These are phyloP conservation scores for Thalassiosira livingstoniorum DNA, from an alignment of 352 stramenopile genomes.

Conservation along the genomic window DNA sequence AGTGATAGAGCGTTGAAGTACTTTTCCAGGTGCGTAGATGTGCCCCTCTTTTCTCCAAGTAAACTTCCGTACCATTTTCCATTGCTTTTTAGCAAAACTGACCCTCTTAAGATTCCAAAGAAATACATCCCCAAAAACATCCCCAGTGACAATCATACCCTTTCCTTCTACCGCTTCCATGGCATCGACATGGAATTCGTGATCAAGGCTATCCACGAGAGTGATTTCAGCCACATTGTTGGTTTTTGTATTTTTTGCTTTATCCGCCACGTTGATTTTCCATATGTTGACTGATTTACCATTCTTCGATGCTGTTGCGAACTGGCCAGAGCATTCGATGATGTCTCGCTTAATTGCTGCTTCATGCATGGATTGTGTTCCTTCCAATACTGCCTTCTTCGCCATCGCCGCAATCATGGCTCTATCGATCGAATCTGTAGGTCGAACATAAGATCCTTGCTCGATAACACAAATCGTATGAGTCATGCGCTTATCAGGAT, in stretches of 20 bases:
- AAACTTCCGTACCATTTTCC: conserved; percentile 40
- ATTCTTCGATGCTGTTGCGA: conserved; percentile 39
- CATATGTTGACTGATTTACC: conserved; percentile 51
- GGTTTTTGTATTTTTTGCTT: conserved; percentile 2
- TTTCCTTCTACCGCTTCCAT: conserved; percentile 31
- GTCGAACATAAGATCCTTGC: conserved; percentile 47
- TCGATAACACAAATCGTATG: conserved; percentile 40
- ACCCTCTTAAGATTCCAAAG: conserved; percentile 31
- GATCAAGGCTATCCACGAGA: conserved; percentile 39
- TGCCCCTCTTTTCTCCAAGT: conserved; percentile 23
- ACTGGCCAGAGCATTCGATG: conserved; percentile 49
- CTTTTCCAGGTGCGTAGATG: conserved; percentile 3
- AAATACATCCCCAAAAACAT: conserved; percentile 46
- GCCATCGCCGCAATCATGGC: conserved; percentile 38
- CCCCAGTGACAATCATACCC: conserved; percentile 52
- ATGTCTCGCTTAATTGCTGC: conserved; percentile 48
- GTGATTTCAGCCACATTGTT: conserved; percentile 44
- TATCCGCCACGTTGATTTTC: conserved; percentile 34
- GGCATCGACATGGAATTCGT: conserved; percentile 41
- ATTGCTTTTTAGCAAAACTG: conserved; percentile 18
- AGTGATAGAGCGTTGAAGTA: conserved; percentile 25
- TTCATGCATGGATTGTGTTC: conserved; percentile 30
- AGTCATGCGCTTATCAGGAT: conserved; percentile 22
- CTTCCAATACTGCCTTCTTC: conserved; percentile 34
- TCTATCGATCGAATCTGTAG: conserved; percentile 48